Evolutionary conservation across 2,329 filamentous ascomycete genomes (phyloP).

Genomic region (Ascochyta lentis): DNA sequence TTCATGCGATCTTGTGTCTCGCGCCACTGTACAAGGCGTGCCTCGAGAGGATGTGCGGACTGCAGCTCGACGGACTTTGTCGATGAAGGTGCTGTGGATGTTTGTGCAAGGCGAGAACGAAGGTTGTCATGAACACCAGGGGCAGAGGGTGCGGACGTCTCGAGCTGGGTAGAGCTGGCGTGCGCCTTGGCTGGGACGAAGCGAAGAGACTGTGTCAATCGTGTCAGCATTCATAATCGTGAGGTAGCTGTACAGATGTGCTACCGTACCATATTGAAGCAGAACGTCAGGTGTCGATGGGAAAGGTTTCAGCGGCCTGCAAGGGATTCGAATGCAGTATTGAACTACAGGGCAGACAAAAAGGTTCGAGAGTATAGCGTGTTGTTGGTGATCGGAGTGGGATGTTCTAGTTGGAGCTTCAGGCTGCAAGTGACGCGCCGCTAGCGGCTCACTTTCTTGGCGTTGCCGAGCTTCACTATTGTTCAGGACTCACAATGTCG

Average conservation of each 20-base stretch:
- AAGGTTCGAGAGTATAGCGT: not conserved
- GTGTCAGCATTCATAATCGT: conserved; percentile 1
- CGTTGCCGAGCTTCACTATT: conserved; percentile 8
- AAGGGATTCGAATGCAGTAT: not conserved
- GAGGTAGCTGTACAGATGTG: not conserved
- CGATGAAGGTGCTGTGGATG: conserved; percentile 35
- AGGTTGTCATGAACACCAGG: conserved; percentile 94
- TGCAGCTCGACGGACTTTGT: conserved; percentile 54
- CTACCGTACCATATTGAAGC: conserved; percentile 24
- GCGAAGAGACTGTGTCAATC: conserved; percentile 72
- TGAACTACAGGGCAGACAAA: not conserved
- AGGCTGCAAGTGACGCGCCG: conserved; percentile 44
- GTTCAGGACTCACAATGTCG: too few species aligned
- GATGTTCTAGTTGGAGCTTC: conserved; percentile 32
- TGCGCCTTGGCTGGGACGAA: conserved; percentile 77
- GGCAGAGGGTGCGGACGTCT: conserved; percentile 78
- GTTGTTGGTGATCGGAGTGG: conserved; percentile 5
- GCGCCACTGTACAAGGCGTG: conserved; percentile 88
- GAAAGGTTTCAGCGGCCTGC: not conserved
- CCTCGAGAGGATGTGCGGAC: conserved; percentile 87
- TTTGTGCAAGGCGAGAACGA: conserved; percentile 76
- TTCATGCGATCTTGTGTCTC: conserved; percentile 85
- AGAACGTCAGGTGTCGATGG: not conserved
- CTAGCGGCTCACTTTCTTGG: conserved; percentile 33
- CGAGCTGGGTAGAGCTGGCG: conserved; percentile 61